Percentiles rank a stretch among this genome's conserved stretches.
phyloP scores from a whole-genome alignment of 202 grass and related monocot genomes.

The Setaria viridis region DNA sequence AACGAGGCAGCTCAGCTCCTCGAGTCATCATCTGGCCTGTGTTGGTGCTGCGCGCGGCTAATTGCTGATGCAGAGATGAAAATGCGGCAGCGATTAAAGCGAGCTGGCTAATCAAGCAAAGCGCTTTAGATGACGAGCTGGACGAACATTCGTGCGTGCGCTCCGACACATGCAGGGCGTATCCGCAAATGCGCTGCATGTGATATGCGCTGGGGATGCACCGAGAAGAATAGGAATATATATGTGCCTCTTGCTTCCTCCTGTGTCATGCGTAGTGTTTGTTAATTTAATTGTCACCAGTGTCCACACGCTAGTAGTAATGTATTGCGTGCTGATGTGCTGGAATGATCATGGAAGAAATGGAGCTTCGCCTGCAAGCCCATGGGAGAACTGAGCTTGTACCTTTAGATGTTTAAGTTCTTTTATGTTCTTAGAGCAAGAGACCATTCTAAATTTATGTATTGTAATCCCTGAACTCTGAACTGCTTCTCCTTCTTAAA shows the following conservation, averaged over 20 bases:
- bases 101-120: not conserved
- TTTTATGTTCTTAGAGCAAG: too few relatives aligned
- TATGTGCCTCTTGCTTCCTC: not conserved
- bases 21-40: not conserved
- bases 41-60: not conserved
- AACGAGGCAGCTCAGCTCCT: not conserved
- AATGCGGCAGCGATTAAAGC: not conserved
- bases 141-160: conserved; percentile 28
- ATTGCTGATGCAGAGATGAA: not conserved
- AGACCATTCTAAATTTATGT: too few relatives aligned
- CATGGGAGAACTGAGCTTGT: too few relatives aligned
- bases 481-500: too few relatives aligned
- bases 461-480: too few relatives aligned
- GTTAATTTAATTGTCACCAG: conserved; percentile 10
- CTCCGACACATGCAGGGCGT: conserved; percentile 5
- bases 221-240: conserved; percentile 17
- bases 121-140: conserved; percentile 12
- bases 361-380: too few relatives aligned
- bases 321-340: too few relatives aligned
- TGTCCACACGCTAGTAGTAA: not conserved
- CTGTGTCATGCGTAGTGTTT: too few relatives aligned
- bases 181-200: conserved; percentile 32
- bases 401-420: too few relatives aligned
- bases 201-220: conserved; percentile 37
- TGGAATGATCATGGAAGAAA: too few relatives aligned